Evolutionary conservation across 805 yeast genomes (phyloP).

Genomic region (Monosporozyma unispora): DNA sequence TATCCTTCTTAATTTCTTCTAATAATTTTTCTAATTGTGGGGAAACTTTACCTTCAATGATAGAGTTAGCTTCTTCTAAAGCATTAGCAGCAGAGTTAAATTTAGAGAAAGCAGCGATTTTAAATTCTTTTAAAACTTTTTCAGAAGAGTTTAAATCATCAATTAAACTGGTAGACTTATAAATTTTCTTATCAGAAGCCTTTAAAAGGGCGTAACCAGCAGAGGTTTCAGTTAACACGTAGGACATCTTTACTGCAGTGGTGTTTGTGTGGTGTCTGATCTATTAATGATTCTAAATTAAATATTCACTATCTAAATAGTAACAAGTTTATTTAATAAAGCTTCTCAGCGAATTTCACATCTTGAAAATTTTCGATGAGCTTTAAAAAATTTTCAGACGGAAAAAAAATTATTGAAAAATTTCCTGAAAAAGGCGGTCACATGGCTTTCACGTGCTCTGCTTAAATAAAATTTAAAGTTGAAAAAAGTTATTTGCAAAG

Average conservation of each 20-base stretch:
- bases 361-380: slow-evolving; percentile 22
- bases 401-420: neutral
- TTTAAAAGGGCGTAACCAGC: slow-evolving; percentile 98
- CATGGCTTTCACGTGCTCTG: no score
- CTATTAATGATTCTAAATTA: neutral
- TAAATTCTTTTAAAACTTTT: slow-evolving; percentile 81
- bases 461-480: no score
- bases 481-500: no score
- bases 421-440: neutral
- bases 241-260: slow-evolving; percentile 45
- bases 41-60: slow-evolving; percentile 90
- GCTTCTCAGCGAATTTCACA: neutral
- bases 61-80: slow-evolving; percentile 85
- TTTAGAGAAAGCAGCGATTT: slow-evolving; percentile 91
- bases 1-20: slow-evolving; percentile 67
- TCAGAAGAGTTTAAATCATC: slow-evolving; percentile 75
- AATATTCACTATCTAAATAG: neutral
- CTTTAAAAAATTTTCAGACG: slow-evolving; percentile 11
- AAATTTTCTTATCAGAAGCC: slow-evolving; percentile 94
- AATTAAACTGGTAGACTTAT: slow-evolving; percentile 68
- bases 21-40: slow-evolving; percentile 70
- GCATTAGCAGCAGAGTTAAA: slow-evolving; percentile 93
- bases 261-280: neutral
- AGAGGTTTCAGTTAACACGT: slow-evolving; percentile 92
- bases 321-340: neutral